Conservation (phyloP, 176 grass and related monocot species). For the Oryza meyeriana region DNA sequence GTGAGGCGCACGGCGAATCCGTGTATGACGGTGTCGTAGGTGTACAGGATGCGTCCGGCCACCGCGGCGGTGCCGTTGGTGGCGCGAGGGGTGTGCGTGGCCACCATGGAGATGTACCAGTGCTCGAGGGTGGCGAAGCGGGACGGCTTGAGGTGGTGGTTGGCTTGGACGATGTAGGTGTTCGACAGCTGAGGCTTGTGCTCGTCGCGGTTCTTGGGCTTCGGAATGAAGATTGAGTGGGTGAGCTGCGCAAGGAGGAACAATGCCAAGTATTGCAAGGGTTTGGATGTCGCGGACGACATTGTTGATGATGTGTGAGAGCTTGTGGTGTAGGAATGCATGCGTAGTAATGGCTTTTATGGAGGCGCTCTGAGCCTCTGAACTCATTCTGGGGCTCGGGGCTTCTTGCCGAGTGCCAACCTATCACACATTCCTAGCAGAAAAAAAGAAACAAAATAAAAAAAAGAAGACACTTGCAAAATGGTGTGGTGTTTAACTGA, state of each 20-base stretch:
- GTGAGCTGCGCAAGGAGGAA: background rate
- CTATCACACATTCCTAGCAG: background rate
- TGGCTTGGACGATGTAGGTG: slow-evolving; percentile 42
- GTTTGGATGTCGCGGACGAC: slow-evolving; percentile 9
- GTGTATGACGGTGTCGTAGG: slow-evolving; percentile 47
- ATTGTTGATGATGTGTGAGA: slow-evolving; percentile 3
- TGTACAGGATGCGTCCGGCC: slow-evolving; percentile 33
- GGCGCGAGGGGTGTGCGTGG: background rate
- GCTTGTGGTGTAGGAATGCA: background rate
- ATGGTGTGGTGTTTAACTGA: background rate
- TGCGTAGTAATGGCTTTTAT: background rate
- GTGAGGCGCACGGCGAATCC: slow-evolving; percentile 39
- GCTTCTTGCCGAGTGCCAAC: background rate
- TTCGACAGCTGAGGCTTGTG: slow-evolving; percentile 1
- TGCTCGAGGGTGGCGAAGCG: slow-evolving; percentile 21
- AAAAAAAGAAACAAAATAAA: background rate
- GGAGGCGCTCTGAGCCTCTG: background rate
- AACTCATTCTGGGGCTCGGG: background rate
- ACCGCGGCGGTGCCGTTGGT: background rate
- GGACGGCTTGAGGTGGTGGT: slow-evolving; percentile 31
- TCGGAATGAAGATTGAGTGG: background rate
- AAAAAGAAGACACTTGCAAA: too few species aligned
- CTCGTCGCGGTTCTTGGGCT: background rate
- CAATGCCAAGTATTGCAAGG: background rate
- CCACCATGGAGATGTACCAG: slow-evolving; percentile 48